A percentile compares a stretch with the other conserved stretches of the same genome.
phyloP scores from a whole-genome alignment of 495 filamentous ascomycete species.

The Trichocladium antarcticum region DNA sequence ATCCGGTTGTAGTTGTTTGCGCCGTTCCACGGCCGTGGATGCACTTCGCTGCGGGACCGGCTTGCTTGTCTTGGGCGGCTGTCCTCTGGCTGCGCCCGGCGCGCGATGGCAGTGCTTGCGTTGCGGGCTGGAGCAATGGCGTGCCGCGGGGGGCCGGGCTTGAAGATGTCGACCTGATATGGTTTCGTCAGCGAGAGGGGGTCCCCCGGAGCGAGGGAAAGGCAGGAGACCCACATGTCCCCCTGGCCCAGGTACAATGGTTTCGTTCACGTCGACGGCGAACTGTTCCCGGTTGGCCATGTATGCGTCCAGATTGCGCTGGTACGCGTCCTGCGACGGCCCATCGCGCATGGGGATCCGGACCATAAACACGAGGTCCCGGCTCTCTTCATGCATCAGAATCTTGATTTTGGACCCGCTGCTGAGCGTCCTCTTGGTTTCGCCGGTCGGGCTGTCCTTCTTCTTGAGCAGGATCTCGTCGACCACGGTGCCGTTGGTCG shows the following conservation, averaged over 20 bases:
- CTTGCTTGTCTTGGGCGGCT: not conserved
- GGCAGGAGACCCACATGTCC: slow-evolving; percentile 30
- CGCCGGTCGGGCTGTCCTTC: slow-evolving; percentile 31
- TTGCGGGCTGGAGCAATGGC: not conserved
- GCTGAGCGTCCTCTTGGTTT: slow-evolving; percentile 49
- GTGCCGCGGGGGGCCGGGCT: slow-evolving; percentile 4
- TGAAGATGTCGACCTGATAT: slow-evolving; percentile 26
- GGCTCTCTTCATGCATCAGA: slow-evolving; percentile 38
- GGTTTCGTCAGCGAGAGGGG: not conserved
- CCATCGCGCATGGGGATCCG: slow-evolving; percentile 66
- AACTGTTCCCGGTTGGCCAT: slow-evolving; percentile 21
- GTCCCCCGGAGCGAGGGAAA: not conserved
- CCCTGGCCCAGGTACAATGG: slow-evolving; percentile 37
- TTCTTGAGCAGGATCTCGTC: slow-evolving; percentile 50
- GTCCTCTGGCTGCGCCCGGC: not conserved
- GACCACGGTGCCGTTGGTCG: slow-evolving; percentile 86
- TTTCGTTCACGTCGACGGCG: slow-evolving; percentile 25
- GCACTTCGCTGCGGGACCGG: slow-evolving; percentile 10
- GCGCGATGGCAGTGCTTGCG: slow-evolving; percentile 3
- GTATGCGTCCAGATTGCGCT: slow-evolving; percentile 47
- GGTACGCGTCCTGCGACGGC: slow-evolving; percentile 44
- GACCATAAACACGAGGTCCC: slow-evolving; percentile 66
- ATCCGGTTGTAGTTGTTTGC: slow-evolving; percentile 72
- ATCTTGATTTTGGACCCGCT: slow-evolving; percentile 65
- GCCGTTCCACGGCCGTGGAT: slow-evolving; percentile 59